Percentiles rank a stretch among this genome's conserved stretches.
Evolutionary conservation across 176 grass and related monocot species (phyloP).

Genomic region (Canna indica): DNA sequence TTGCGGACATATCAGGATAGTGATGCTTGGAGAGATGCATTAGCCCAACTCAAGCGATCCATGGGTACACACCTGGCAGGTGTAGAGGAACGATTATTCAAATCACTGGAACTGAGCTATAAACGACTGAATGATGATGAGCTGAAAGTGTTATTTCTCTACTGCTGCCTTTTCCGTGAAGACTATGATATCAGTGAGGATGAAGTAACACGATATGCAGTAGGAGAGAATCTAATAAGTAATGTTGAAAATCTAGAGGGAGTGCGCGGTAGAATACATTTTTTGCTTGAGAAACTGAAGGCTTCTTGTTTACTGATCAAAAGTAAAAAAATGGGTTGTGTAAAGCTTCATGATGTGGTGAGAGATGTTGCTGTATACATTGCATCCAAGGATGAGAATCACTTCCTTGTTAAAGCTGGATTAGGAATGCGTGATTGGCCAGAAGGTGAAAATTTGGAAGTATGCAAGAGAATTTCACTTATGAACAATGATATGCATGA

Average conservation of each 20-base stretch:
- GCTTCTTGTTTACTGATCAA: conserved; percentile 17
- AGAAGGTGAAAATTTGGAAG: conserved; percentile 1
- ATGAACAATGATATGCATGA: background rate
- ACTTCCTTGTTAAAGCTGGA: conserved; percentile 8
- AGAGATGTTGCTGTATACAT: conserved; percentile 23
- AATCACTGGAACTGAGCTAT: conserved; percentile 21
- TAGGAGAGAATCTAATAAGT: conserved; percentile 3
- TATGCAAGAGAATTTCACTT: conserved; percentile 17
- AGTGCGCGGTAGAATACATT: conserved; percentile 6
- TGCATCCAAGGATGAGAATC: conserved; percentile 10
- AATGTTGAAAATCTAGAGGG: conserved; percentile 3
- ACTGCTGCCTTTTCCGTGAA: conserved; percentile 22
- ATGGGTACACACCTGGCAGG: background rate
- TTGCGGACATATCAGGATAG: background rate
- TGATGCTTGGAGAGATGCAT: background rate
- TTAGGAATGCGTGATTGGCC: conserved; percentile 1
- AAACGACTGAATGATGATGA: conserved; percentile 5
- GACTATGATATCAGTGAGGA: conserved; percentile 25
- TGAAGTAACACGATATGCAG: conserved; percentile 4
- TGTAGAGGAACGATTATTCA: conserved; percentile 18
- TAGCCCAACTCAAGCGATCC: conserved; percentile 13
- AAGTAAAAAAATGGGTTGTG: background rate
- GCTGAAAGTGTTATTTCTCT: conserved; percentile 20
- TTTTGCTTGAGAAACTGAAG: conserved; percentile 10
- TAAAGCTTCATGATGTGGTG: conserved; percentile 28